phyloP scores from a whole-genome alignment of 371 early-diverging fungal genomes.

The Syncephalastrum monosporum region DNA sequence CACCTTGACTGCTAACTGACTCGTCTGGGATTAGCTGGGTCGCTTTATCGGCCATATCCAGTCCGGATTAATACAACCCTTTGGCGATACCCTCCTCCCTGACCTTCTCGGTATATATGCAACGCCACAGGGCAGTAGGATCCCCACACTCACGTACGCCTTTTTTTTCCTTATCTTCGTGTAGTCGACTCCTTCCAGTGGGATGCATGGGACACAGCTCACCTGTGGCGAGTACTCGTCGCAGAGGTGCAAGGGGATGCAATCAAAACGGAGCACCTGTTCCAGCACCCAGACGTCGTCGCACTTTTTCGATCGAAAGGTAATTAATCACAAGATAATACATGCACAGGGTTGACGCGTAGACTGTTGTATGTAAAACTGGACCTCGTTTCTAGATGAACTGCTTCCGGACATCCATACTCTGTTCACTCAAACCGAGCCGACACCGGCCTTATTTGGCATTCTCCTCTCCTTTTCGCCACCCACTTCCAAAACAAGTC shows the following conservation, averaged over 20 bases:
- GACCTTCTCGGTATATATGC: constrained; percentile 8
- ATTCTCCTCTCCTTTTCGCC: constrained; percentile 17
- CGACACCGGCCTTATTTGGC: constrained; percentile 20
- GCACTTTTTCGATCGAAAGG: constrained; percentile 19
- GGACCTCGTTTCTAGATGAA: constrained; percentile 15
- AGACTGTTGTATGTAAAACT: neutral
- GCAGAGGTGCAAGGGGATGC: constrained; percentile 28
- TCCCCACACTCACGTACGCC: neutral
- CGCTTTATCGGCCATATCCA: constrained; percentile 17
- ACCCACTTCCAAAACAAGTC: neutral
- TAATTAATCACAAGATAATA: constrained; percentile 2
- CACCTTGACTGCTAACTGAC: neutral
- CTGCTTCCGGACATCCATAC: constrained; percentile 22
- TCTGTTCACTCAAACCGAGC: constrained; percentile 17
- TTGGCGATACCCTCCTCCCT: constrained; percentile 21
- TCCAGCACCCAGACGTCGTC: constrained; percentile 13
- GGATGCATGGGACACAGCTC: constrained; percentile 22
- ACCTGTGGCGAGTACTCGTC: constrained; percentile 30
- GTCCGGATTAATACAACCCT: constrained; percentile 19
- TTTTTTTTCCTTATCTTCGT: neutral
- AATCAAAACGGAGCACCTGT: constrained; percentile 16
- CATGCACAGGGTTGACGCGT: too few species aligned
- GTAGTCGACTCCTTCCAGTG: constrained; percentile 11
- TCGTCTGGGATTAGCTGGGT: constrained; percentile 17
- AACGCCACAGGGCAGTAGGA: too few species aligned